These are phyloP conservation scores for Penicillium cosmopolitanum DNA, from an alignment of 495 filamentous ascomycete species.

Conservation along the genomic window DNA sequence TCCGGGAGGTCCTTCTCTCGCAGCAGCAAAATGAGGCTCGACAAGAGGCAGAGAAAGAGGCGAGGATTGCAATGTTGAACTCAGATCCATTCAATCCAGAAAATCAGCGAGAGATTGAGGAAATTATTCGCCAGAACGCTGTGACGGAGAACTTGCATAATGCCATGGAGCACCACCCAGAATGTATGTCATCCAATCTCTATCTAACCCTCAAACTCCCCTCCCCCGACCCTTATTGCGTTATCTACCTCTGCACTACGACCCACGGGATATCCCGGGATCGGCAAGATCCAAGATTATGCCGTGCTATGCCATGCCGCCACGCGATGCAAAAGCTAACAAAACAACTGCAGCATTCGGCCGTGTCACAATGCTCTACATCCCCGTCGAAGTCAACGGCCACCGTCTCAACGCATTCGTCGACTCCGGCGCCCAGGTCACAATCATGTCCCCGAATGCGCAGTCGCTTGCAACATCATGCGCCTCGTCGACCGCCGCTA, in stretches of 20 bases:
- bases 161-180: slow-evolving; percentile 94
- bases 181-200: slow-evolving; percentile 62
- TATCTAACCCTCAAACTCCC: background rate
- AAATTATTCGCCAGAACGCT: slow-evolving; percentile 91
- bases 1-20: slow-evolving; percentile 67
- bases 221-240: background rate
- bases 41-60: slow-evolving; percentile 71
- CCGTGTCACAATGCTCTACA: slow-evolving; percentile 92
- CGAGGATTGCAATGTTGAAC: slow-evolving; percentile 80
- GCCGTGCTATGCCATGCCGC: background rate
- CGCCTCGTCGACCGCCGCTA: slow-evolving; percentile 92
- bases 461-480: slow-evolving; percentile 92
- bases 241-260: background rate
- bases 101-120: slow-evolving; percentile 90
- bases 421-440: slow-evolving; percentile 96
- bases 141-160: slow-evolving; percentile 94
- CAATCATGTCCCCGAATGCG: slow-evolving; percentile 95
- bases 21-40: slow-evolving; percentile 70
- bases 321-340: slow-evolving; percentile 21
- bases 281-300: background rate
- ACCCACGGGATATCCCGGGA: background rate
- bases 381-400: slow-evolving; percentile 93
- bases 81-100: slow-evolving; percentile 91
- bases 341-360: slow-evolving; percentile 70
- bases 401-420: slow-evolving; percentile 94